Evolutionary conservation across 495 filamentous ascomycete species (phyloP).

Genomic region (Hypoxylon perforatum): DNA sequence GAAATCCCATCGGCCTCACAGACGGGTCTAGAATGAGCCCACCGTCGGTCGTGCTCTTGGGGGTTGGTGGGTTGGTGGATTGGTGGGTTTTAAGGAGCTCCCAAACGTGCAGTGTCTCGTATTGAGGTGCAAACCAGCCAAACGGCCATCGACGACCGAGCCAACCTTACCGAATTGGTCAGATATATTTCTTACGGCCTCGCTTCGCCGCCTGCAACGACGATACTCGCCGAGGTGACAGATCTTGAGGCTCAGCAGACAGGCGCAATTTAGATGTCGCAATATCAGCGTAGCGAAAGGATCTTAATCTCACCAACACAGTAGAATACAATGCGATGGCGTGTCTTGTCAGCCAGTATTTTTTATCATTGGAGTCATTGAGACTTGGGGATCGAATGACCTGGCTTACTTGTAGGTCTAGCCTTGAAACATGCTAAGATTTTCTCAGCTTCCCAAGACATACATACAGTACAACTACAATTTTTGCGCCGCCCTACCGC

Average conservation of each 20-base stretch:
- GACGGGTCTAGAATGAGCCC: slow-evolving; percentile 27
- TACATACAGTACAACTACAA: slow-evolving; percentile 7
- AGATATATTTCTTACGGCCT: slow-evolving; percentile 14
- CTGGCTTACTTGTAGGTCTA: background rate
- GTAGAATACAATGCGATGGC: background rate
- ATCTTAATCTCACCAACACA: background rate
- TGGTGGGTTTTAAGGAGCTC: slow-evolving; percentile 37
- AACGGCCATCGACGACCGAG: background rate
- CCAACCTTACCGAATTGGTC: slow-evolving; percentile 23
- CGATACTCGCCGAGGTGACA: background rate
- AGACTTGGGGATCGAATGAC: background rate
- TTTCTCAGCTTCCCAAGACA: slow-evolving; percentile 40
- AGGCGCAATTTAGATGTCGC: background rate
- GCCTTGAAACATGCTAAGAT: slow-evolving; percentile 40
- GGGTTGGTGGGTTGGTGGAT: no score
- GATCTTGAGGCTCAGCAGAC: background rate
- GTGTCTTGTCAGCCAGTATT: background rate
- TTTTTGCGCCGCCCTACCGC: slow-evolving; percentile 29
- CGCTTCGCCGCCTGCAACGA: slow-evolving; percentile 6
- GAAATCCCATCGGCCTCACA: slow-evolving; percentile 2
- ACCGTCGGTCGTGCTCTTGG: slow-evolving; percentile 17
- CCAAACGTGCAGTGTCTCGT: slow-evolving; percentile 32
- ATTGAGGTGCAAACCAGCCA: slow-evolving; percentile 18
- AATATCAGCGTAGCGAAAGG: background rate
- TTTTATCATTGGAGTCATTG: background rate